Evolutionary conservation across 805 yeast genomes (phyloP).

Genomic region (Vanderwaltozyma polyspora): DNA sequence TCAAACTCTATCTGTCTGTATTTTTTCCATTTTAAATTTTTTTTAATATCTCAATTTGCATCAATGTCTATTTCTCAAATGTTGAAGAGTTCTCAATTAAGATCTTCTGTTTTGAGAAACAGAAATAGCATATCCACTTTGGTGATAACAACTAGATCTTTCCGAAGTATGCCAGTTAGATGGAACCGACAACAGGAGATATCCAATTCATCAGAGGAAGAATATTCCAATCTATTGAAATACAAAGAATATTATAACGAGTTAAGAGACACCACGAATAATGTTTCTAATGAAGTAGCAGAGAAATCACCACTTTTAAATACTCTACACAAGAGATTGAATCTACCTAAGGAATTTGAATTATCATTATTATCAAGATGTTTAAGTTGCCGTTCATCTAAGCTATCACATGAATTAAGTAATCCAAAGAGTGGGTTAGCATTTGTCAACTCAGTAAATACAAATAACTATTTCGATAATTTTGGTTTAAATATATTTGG

Average conservation of each 20-base stretch:
- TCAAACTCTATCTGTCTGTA: too few species aligned
- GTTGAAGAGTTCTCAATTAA: too few species aligned
- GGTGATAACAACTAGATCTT: too few species aligned
- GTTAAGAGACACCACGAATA: conserved; percentile 12
- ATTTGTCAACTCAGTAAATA: conserved; percentile 22
- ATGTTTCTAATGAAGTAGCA: conserved; percentile 39
- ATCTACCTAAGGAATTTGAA: conserved; percentile 46
- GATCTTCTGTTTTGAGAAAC: too few species aligned
- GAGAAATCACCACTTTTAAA: conserved; percentile 56
- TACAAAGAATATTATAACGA: conserved; percentile 17
- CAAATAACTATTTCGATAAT: conserved; percentile 52
- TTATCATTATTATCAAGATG: conserved; percentile 69
- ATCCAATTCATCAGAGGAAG: too few species aligned
- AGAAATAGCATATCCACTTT: too few species aligned
- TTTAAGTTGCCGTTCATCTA: conserved; percentile 46
- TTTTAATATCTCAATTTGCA: too few species aligned
- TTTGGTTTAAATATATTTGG: conserved; percentile 77
- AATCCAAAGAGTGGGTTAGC: conserved; percentile 9
- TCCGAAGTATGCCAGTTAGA: too few species aligned
- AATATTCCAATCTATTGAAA: conserved; percentile 1
- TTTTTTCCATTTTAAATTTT: too few species aligned
- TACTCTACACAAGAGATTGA: conserved; percentile 68
- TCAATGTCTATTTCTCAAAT: too few species aligned
- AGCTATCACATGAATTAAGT: conserved; percentile 13
- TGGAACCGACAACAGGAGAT: too few species aligned